phyloP scores from a whole-genome alignment of 352 stramenopile genomes.

The Globisporangium recalcitrans region DNA sequence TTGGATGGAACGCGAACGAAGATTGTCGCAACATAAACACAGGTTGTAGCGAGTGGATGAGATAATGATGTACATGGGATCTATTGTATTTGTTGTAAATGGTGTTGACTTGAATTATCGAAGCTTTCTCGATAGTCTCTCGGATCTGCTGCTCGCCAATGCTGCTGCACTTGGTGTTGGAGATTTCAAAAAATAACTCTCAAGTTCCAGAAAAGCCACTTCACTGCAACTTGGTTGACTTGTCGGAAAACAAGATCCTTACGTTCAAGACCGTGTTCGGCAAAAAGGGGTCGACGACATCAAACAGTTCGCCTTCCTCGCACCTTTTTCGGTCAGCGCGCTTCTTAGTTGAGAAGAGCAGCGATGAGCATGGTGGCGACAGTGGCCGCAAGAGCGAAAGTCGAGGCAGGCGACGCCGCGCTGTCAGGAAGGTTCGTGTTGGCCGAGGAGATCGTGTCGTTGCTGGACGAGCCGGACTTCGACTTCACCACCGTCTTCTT shows the following conservation, averaged over 20 bases:
- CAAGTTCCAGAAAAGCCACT: not conserved
- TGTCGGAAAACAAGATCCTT: constrained; percentile 3
- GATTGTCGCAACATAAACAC: too few species aligned
- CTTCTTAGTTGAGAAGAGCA: constrained; percentile 18
- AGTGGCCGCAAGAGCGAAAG: constrained; percentile 25
- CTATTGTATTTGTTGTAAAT: constrained; percentile 2
- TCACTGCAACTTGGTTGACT: not conserved
- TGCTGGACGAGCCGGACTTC: constrained; percentile 16
- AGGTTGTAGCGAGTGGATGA: too few species aligned
- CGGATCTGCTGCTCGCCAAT: not conserved
- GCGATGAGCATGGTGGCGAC: constrained; percentile 28
- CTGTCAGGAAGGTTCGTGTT: constrained; percentile 18
- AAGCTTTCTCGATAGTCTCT: not conserved
- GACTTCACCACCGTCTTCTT: constrained; percentile 29
- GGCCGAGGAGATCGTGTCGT: constrained; percentile 12
- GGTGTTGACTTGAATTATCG: constrained; percentile 3
- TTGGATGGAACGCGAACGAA: not conserved
- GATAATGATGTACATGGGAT: constrained; percentile 5
- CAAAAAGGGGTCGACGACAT: not conserved
- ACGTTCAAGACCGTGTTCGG: not conserved
- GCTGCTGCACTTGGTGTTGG: not conserved
- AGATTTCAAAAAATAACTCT: not conserved
- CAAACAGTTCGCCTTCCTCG: not conserved
- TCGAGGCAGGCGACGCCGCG: constrained; percentile 16
- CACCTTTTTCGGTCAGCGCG: not conserved